Conservation (phyloP, 2,329 filamentous ascomycete genomes). For the Ophiostoma novo-ulmi region DNA sequence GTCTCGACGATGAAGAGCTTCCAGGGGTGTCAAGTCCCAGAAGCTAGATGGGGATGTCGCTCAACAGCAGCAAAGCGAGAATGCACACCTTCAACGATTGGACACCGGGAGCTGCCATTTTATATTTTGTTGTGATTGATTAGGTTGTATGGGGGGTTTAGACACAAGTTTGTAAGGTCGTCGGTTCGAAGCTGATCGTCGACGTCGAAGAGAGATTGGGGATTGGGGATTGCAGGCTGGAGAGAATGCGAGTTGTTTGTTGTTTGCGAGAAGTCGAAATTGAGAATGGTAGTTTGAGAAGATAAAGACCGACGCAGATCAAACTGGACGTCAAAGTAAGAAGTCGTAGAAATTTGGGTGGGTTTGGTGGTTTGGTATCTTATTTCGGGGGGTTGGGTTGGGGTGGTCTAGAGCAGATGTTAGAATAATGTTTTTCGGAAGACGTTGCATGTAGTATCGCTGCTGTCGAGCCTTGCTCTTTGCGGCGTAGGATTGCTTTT, state of each 20-base stretch:
- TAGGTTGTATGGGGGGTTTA: not conserved
- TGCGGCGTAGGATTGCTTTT: slow-evolving; percentile 17
- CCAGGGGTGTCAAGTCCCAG: not conserved
- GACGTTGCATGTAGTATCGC: not conserved
- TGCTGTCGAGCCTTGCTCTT: slow-evolving; percentile 18
- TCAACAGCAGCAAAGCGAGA: not conserved
- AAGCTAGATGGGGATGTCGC: not conserved
- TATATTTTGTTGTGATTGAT: slow-evolving; percentile 31
- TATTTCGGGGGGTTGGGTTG: slow-evolving; percentile 17
- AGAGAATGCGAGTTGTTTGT: not conserved
- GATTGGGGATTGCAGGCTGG: not conserved
- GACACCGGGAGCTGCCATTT: slow-evolving; percentile 78
- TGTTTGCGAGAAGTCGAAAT: not conserved
- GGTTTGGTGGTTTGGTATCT: slow-evolving; percentile 13
- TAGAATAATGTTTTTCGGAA: slow-evolving; percentile 15
- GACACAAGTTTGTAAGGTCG: not conserved
- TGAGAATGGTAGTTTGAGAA: not conserved
- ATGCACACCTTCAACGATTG: slow-evolving; percentile 79
- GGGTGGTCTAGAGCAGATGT: slow-evolving; percentile 17
- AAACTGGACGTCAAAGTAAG: slow-evolving; percentile 16
- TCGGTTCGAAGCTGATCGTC: not conserved
- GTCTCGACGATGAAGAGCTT: not conserved
- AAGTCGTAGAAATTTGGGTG: slow-evolving; percentile 6
- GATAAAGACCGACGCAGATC: slow-evolving; percentile 13
- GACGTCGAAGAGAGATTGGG: not conserved